phyloP scores from a whole-genome alignment of 495 filamentous ascomycete genomes.

The Aspergillus cavernicola region DNA sequence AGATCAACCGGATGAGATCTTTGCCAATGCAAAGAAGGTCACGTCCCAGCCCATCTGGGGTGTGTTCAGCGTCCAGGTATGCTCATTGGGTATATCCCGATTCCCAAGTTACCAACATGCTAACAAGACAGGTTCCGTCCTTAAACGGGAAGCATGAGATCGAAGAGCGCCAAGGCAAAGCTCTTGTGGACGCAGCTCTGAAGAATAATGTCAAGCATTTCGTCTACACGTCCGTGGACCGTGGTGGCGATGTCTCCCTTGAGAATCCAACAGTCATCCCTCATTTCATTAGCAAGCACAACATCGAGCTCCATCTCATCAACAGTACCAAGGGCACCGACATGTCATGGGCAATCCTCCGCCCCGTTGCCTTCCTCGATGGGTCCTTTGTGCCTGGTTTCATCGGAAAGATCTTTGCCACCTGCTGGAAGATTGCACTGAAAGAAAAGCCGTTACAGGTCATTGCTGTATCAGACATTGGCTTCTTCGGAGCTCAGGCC shows the following conservation, averaged over 20 bases:
- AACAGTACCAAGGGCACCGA: conserved; percentile 28
- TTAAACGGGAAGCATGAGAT: conserved; percentile 40
- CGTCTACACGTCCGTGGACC: conserved; percentile 66
- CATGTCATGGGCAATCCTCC: conserved; percentile 60
- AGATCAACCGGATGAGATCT: conserved; percentile 48
- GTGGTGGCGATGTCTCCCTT: conserved; percentile 55
- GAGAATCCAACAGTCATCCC: conserved; percentile 55
- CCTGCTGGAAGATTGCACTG: conserved; percentile 43
- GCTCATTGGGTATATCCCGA: no score
- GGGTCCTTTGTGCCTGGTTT: conserved; percentile 54
- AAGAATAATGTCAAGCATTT: conserved; percentile 56
- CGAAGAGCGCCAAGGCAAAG: conserved; percentile 61
- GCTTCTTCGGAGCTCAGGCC: conserved; percentile 57
- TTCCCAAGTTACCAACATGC: background rate
- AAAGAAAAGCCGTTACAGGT: conserved; percentile 55
- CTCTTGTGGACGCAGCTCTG: conserved; percentile 56
- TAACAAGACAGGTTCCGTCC: conserved; percentile 6
- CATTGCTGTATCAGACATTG: conserved; percentile 59
- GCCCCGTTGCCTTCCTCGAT: conserved; percentile 68
- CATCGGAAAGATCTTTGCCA: conserved; percentile 55
- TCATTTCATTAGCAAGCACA: conserved; percentile 62
- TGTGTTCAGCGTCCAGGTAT: conserved; percentile 47
- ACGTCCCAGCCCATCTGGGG: conserved; percentile 48
- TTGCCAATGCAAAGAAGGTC: conserved; percentile 40
- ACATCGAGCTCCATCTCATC: conserved; percentile 60